Percentiles rank a stretch among this genome's conserved stretches.
These are phyloP conservation scores for Lactarius psammicola DNA, from an alignment of 768 basidiomycete species.

Conservation along the genomic window DNA sequence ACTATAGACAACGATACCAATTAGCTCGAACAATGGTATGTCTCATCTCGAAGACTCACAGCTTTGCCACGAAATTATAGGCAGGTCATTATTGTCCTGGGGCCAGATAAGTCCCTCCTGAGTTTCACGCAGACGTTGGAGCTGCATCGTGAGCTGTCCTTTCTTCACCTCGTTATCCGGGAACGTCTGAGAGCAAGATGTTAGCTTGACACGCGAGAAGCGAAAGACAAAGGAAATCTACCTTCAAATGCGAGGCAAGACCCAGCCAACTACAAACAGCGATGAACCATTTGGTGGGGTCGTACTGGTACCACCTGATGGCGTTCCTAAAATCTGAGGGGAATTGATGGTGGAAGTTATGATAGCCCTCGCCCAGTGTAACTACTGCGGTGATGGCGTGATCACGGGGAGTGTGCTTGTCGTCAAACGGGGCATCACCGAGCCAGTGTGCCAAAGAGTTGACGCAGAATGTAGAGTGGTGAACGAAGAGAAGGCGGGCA, in stretches of 20 bases:
- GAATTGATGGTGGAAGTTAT: slow-evolving; percentile 98
- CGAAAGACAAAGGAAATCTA: slow-evolving; percentile 13
- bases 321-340: slow-evolving; percentile 98
- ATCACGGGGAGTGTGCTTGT: slow-evolving; percentile 91
- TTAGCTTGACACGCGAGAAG: background rate
- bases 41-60: slow-evolving; percentile 48
- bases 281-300: slow-evolving; percentile 94
- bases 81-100: slow-evolving; percentile 66
- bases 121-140: slow-evolving; percentile 79
- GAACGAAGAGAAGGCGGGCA: slow-evolving; percentile 77
- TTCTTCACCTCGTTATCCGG: slow-evolving; percentile 76
- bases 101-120: slow-evolving; percentile 83
- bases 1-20: slow-evolving; percentile 42
- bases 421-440: slow-evolving; percentile 89
- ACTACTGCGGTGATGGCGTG: slow-evolving; percentile 86
- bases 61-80: slow-evolving; percentile 82
- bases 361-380: slow-evolving; percentile 95
- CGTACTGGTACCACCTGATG: slow-evolving; percentile 92
- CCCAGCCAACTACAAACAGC: slow-evolving; percentile 56
- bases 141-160: slow-evolving; percentile 91
- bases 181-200: slow-evolving; percentile 41
- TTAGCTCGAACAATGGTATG: slow-evolving; percentile 9
- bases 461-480: slow-evolving; percentile 95
- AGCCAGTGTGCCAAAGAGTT: slow-evolving; percentile 98
- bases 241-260: slow-evolving; percentile 58